Evolutionary conservation across 2,329 filamentous ascomycete species (phyloP).

Genomic region (Botrytis medusae): DNA sequence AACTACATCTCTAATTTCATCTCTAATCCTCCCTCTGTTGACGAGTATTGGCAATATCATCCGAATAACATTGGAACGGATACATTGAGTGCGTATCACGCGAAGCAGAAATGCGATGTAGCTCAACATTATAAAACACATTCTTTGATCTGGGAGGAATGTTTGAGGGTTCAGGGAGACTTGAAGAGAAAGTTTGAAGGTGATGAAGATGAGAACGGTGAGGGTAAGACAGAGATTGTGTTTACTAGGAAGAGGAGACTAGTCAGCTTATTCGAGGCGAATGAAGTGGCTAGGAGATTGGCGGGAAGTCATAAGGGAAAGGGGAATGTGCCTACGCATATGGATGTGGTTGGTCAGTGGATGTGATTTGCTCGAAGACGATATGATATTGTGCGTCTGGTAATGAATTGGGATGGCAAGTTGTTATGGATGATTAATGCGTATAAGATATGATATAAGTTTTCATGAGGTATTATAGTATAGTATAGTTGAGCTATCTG

Average conservation of each 20-base stretch:
- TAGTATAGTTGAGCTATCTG: neutral
- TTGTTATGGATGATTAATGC: neutral
- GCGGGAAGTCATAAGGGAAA: slow-evolving; percentile 12
- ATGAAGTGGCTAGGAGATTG: slow-evolving; percentile 56
- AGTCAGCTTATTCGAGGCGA: slow-evolving; percentile 58
- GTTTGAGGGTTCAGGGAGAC: slow-evolving; percentile 17
- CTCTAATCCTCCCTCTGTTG: slow-evolving; percentile 18
- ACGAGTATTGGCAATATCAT: slow-evolving; percentile 34
- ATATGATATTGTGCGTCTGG: neutral
- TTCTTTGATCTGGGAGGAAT: slow-evolving; percentile 16
- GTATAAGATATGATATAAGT: neutral
- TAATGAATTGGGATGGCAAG: neutral
- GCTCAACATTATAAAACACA: neutral
- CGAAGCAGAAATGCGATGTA: neutral
- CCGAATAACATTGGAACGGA: neutral
- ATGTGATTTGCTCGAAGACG: neutral
- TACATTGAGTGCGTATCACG: neutral
- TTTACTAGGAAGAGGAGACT: slow-evolving; percentile 49
- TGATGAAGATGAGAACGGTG: slow-evolving; percentile 23
- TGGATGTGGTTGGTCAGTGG: slow-evolving; percentile 6
- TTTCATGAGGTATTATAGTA: neutral
- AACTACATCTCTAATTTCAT: slow-evolving; percentile 44
- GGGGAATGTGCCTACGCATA: too few species aligned
- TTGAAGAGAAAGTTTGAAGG: slow-evolving; percentile 12
- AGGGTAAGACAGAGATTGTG: slow-evolving; percentile 31